Evolutionary conservation across 768 basidiomycete genomes (phyloP).

Genomic region (Phallus indusiatus): DNA sequence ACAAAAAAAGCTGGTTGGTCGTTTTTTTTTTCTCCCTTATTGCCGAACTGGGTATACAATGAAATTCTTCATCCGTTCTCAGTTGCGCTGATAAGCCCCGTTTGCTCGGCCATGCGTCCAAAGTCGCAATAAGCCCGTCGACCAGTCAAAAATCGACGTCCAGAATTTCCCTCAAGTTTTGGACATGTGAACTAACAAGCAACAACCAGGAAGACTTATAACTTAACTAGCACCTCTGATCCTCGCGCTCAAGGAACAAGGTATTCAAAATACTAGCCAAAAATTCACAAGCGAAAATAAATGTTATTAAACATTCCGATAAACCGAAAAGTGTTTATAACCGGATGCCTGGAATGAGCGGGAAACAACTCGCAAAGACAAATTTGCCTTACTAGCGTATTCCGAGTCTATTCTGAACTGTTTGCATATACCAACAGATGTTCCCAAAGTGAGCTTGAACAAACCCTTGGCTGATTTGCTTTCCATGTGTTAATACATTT

Average conservation of each 20-base stretch:
- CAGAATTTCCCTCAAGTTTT: not conserved
- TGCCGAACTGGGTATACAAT: not conserved
- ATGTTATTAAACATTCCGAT: not conserved
- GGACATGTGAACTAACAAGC: not conserved
- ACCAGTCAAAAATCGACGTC: not conserved
- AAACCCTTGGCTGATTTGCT: too few species aligned
- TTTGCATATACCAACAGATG: too few species aligned
- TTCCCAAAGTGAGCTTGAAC: too few species aligned
- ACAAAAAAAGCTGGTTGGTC: too few species aligned
- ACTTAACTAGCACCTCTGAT: not conserved
- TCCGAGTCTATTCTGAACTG: too few species aligned
- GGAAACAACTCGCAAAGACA: not conserved
- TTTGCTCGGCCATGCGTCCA: not conserved
- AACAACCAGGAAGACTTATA: not conserved
- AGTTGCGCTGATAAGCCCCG: not conserved
- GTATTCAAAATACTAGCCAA: not conserved
- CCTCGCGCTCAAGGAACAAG: not conserved
- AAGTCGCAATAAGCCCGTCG: not conserved
- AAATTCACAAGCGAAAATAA: not conserved
- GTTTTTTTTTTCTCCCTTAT: not conserved
- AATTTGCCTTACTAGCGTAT: too few species aligned
- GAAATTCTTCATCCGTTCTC: not conserved
- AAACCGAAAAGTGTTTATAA: not conserved
- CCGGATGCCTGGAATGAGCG: not conserved
- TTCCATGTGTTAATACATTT: too few species aligned